Evolutionary conservation across 2,329 filamentous ascomycete species (phyloP).

Genomic region (Aspergillus intermedius): DNA sequence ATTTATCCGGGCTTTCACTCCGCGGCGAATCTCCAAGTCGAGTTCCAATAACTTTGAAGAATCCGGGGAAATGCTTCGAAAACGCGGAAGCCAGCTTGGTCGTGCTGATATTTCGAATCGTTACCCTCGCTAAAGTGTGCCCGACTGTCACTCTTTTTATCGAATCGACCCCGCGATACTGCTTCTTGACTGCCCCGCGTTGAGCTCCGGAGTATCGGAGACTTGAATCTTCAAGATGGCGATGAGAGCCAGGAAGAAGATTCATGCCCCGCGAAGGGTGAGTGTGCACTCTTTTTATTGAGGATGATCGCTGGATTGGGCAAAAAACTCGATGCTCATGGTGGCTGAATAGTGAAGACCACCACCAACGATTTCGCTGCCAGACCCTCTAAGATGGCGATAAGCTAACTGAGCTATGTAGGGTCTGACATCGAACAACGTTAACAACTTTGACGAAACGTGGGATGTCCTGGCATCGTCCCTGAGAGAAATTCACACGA

Average conservation of each 20-base stretch:
- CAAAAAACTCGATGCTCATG: not conserved
- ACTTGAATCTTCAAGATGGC: slow-evolving; percentile 34
- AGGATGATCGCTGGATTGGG: not conserved
- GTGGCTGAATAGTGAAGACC: not conserved
- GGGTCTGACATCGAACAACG: slow-evolving; percentile 51
- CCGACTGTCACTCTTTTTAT: not conserved
- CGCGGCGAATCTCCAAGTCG: slow-evolving; percentile 10
- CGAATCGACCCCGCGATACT: not conserved
- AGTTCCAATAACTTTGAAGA: not conserved
- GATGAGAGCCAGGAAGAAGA: slow-evolving; percentile 55
- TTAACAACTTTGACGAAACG: slow-evolving; percentile 74
- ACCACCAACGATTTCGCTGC: slow-evolving; percentile 2
- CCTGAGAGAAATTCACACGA: slow-evolving; percentile 80
- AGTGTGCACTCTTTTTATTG: slow-evolving; percentile 24
- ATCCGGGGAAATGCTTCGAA: not conserved
- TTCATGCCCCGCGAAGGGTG: slow-evolving; percentile 62
- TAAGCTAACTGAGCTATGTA: slow-evolving; percentile 23
- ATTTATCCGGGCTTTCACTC: slow-evolving; percentile 20
- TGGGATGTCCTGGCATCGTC: slow-evolving; percentile 74
- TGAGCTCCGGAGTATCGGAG: not conserved
- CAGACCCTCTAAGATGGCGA: slow-evolving; percentile 8
- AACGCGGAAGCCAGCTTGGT: not conserved
- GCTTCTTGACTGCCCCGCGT: slow-evolving; percentile 10
- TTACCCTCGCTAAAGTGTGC: not conserved
- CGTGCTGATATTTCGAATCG: not conserved